A percentile compares a stretch with the other conserved stretches of the same genome.
Conservation (phyloP, 805 yeast genomes). For the Saccharomycopsis microspora region DNA sequence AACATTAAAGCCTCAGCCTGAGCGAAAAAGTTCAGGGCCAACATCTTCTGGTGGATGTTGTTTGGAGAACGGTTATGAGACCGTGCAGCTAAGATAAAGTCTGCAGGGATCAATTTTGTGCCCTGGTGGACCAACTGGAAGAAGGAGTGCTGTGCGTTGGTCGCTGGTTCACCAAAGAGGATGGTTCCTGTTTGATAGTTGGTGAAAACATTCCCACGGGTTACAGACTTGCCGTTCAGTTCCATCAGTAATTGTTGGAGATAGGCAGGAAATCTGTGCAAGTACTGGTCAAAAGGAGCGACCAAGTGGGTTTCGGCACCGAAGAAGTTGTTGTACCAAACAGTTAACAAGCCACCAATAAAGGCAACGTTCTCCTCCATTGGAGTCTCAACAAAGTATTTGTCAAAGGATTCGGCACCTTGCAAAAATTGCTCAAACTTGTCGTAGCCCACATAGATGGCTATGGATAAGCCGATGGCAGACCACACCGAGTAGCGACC, state of each 20-base stretch:
- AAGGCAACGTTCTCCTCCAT: conserved; percentile 86
- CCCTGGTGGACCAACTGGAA: conserved; percentile 99
- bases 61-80: conserved; percentile 94
- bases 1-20: conserved; percentile 97
- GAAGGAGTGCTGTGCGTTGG: conserved; percentile 98
- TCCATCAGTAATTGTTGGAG: conserved; percentile 98
- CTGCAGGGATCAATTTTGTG: conserved; percentile 93
- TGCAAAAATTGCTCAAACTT: conserved; percentile 84
- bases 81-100: conserved; percentile 92
- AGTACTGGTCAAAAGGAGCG: conserved; percentile 97
- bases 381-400: conserved; percentile 78
- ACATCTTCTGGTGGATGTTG: conserved; percentile 93
- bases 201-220: conserved; percentile 84
- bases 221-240: conserved; percentile 96
- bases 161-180: conserved; percentile 96
- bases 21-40: conserved; percentile 98
- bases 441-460: conserved; percentile 90
- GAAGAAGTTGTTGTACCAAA: conserved; percentile 98
- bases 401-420: conserved; percentile 97
- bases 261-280: conserved; percentile 99
- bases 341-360: conserved; percentile 84
- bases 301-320: conserved; percentile 98
- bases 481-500: conserved; percentile 99
- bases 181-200: conserved; percentile 94
- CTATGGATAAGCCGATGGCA: conserved; percentile 93